Base-by-base conservation (phyloP, 2,329 filamentous ascomycete genomes). In the Nigrospora osmanthi region DNA sequence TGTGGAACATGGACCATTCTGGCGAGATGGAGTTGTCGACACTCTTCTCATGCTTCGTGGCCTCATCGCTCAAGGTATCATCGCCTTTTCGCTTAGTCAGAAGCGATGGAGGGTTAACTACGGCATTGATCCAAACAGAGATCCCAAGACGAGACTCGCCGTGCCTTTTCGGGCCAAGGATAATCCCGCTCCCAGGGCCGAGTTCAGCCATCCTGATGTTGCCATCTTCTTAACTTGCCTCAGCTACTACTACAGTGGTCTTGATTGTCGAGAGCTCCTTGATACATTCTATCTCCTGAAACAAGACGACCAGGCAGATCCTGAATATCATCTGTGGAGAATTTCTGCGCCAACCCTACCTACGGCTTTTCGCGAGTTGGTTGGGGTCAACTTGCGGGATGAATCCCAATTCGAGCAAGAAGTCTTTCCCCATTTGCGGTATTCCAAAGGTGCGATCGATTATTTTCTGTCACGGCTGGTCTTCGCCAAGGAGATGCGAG, bases 121-220 rank as follows among this genome's bases (percentile, higher is more conserved):
- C 15, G 40, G 40, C 12, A 16, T 43, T 23, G 28, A 32, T 13
- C 15, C 34, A 6, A 31, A 6, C 3, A 31, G 40, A 11, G 14
- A 4, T 0, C 40, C 40, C 11, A 23, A 31, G 2, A 76, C 72
- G 0, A 65, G 57, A 41, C 66, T 84, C 0, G 74, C 75, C 0
- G 76, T 85, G 0, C 81, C 80, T 0, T 85, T 73, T 49, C 66
- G 67, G 10, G 78, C 78, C 0, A 84, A 84, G 45, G 80, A 80
- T 42, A 70, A 52, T 2, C 80, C 79, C 0, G 66, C 74, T 0
- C 58, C 67, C 0, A 66, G 75, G 2, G 73, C 80, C 0, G 80
- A 84, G 49, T 84, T 81, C 53, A 79, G 78, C 12, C 78, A 84
- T 33, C 76, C 78, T 0, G 81, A 84, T 35, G 70, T 76, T 0